Evolutionary conservation across 2,329 filamentous ascomycete species (phyloP).

Genomic region (Nemania abortiva): DNA sequence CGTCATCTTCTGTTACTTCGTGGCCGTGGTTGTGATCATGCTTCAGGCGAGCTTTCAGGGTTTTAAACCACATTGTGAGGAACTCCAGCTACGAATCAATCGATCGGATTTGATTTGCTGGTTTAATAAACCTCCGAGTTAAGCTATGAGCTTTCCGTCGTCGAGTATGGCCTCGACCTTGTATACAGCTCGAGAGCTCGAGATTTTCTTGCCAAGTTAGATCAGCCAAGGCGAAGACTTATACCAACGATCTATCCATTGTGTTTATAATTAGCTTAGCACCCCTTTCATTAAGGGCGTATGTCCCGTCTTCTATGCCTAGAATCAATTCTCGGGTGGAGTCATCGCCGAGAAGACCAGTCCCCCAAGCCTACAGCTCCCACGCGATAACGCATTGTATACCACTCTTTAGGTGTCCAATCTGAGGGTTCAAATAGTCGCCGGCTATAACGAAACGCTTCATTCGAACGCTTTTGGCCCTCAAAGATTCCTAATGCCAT

Average conservation of each 20-base stretch:
- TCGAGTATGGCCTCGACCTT: background rate
- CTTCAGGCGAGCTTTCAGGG: constrained; percentile 26
- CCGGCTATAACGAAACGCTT: constrained; percentile 2
- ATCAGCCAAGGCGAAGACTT: background rate
- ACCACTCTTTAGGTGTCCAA: background rate
- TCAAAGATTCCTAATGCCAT: constrained; percentile 9
- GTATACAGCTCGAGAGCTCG: background rate
- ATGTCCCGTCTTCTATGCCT: constrained; percentile 11
- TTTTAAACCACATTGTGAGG: constrained; percentile 25
- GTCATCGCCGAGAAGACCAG: background rate
- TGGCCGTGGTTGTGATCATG: constrained; percentile 25
- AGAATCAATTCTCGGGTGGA: background rate
- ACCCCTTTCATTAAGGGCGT: constrained; percentile 11
- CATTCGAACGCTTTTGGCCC: constrained; percentile 4
- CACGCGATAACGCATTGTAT: constrained; percentile 16
- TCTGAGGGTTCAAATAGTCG: constrained; percentile 8
- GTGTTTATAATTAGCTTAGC: background rate
- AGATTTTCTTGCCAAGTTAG: background rate
- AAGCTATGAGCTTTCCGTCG: background rate
- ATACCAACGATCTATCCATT: background rate
- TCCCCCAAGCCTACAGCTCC: background rate
- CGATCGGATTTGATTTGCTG: background rate
- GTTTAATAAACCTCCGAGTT: background rate
- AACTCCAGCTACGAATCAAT: background rate
- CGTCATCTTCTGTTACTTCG: background rate